Evolutionary conservation across 2,329 filamentous ascomycete species (phyloP).

Genomic region (Talaromyces sp.): DNA sequence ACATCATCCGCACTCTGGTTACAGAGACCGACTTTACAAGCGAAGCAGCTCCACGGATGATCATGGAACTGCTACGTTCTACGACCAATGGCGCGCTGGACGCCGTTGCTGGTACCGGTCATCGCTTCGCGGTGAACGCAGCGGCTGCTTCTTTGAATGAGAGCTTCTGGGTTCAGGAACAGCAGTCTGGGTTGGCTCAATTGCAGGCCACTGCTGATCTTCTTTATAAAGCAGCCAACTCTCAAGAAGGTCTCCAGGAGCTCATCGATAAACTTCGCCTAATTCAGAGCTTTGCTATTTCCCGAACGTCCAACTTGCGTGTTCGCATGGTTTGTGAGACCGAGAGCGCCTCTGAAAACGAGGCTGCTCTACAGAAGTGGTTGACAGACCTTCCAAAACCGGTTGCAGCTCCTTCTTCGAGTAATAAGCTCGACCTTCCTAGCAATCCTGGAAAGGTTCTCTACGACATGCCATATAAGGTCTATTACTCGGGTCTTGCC

Average conservation of each 20-base stretch:
- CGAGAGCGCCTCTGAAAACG: constrained; percentile 66
- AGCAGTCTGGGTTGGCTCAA: constrained; percentile 85
- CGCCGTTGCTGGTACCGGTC: constrained; percentile 83
- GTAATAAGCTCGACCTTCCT: constrained; percentile 26
- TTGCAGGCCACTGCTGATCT: constrained; percentile 77
- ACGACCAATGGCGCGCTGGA: constrained; percentile 87
- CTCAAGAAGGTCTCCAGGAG: constrained; percentile 64
- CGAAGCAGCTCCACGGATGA: constrained; percentile 71
- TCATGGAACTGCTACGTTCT: constrained; percentile 79
- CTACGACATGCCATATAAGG: constrained; percentile 92
- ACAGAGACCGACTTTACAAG: constrained; percentile 87
- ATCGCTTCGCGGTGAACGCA: constrained; percentile 77
- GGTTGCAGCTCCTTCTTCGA: constrained; percentile 30
- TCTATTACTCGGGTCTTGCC: constrained; percentile 85
- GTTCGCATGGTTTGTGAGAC: constrained; percentile 79
- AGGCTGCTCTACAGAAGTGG: constrained; percentile 66
- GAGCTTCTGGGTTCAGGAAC: constrained; percentile 69
- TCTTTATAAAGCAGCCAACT: constrained; percentile 60
- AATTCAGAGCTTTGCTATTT: constrained; percentile 75
- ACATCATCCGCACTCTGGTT: constrained; percentile 73
- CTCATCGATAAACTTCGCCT: constrained; percentile 77
- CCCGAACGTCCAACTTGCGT: constrained; percentile 63
- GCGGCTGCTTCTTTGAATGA: constrained; percentile 75
- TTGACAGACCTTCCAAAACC: constrained; percentile 54
- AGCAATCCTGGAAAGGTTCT: constrained; percentile 61